A percentile compares a stretch with the other conserved stretches of the same genome.
Conservation (phyloP, 164 flowering plant genomes). For the Piper longum region DNA sequence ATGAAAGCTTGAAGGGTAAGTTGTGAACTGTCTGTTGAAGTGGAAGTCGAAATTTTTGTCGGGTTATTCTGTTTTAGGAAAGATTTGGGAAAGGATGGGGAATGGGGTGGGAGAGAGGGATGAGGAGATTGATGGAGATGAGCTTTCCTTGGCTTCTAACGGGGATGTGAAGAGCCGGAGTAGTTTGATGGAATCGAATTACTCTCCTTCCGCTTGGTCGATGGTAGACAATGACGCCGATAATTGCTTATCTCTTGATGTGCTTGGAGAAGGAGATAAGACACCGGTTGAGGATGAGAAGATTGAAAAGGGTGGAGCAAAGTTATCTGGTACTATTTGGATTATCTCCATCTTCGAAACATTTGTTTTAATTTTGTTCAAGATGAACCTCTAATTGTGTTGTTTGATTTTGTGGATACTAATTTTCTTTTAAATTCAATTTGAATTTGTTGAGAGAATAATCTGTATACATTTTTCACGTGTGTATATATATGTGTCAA, state of each 20-base stretch:
- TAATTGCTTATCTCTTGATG: slow-evolving; percentile 5
- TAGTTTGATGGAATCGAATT: slow-evolving; percentile 17
- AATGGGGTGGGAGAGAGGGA: slow-evolving; percentile 12
- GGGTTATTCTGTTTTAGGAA: not conserved
- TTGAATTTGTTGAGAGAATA: too few relatives aligned
- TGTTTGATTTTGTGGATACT: too few relatives aligned
- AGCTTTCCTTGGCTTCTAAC: slow-evolving; percentile 25
- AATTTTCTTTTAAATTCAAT: too few relatives aligned
- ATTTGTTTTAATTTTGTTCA: not conserved
- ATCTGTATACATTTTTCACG: not conserved
- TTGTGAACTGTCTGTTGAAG: not conserved
- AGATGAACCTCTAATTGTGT: too few relatives aligned
- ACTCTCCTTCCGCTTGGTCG: slow-evolving; percentile 29
- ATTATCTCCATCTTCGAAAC: not conserved
- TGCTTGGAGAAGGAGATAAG: slow-evolving; percentile 10
- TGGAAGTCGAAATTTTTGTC: not conserved
- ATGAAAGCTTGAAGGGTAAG: not conserved
- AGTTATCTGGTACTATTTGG: slow-evolving; percentile 28
- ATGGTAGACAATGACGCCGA: slow-evolving; percentile 8
- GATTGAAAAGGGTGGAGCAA: slow-evolving; percentile 28
- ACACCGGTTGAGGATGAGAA: slow-evolving; percentile 21
- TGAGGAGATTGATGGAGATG: slow-evolving; percentile 7
- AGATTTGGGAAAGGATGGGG: slow-evolving; percentile 21
- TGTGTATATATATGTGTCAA: not conserved
- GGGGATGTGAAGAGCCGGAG: slow-evolving; percentile 30